These are phyloP conservation scores for Phytophthora sansomeana DNA, from an alignment of 352 stramenopile genomes.

Conservation along the genomic window DNA sequence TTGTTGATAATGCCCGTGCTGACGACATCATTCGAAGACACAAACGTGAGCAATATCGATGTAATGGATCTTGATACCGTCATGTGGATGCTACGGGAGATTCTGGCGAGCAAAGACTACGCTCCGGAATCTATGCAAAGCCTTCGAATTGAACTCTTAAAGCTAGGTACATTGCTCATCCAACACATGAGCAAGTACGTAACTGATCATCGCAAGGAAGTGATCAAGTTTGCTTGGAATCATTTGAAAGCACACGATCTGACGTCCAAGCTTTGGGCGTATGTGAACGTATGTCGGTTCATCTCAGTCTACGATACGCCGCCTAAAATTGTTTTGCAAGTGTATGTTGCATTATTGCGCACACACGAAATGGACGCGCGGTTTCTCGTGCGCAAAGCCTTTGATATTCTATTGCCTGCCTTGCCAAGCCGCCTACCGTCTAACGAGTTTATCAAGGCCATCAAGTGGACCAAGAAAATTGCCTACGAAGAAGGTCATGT, in stretches of 20 bases:
- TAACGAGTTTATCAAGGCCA: constrained; percentile 95
- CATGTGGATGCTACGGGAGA: constrained; percentile 90
- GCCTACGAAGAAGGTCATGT: constrained; percentile 98
- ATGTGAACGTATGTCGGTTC: constrained; percentile 97
- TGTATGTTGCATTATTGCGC: constrained; percentile 95
- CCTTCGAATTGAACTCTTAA: constrained; percentile 93
- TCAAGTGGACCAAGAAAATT: constrained; percentile 98
- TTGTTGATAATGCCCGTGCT: constrained; percentile 96
- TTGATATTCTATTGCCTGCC: constrained; percentile 96
- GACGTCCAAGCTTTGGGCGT: constrained; percentile 97
- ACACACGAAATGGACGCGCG: constrained; percentile 95
- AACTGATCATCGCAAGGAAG: constrained; percentile 94
- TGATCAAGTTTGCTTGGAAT: constrained; percentile 99
- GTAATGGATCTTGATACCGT: constrained; percentile 89
- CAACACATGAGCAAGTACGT: constrained; percentile 95
- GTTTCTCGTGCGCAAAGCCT: constrained; percentile 93
- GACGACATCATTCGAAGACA: constrained; percentile 86
- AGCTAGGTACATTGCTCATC: constrained; percentile 96
- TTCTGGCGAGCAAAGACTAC: constrained; percentile 87
- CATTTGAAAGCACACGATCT: constrained; percentile 96
- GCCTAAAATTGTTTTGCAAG: constrained; percentile 97
- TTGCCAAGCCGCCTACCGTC: constrained; percentile 90
- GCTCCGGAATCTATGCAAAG: constrained; percentile 75
- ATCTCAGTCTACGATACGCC: constrained; percentile 97
- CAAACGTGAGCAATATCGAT: constrained; percentile 75